These are phyloP conservation scores for Cladosporium sp. DNA, from an alignment of 2,329 filamentous ascomycete genomes.

Conservation along the genomic window DNA sequence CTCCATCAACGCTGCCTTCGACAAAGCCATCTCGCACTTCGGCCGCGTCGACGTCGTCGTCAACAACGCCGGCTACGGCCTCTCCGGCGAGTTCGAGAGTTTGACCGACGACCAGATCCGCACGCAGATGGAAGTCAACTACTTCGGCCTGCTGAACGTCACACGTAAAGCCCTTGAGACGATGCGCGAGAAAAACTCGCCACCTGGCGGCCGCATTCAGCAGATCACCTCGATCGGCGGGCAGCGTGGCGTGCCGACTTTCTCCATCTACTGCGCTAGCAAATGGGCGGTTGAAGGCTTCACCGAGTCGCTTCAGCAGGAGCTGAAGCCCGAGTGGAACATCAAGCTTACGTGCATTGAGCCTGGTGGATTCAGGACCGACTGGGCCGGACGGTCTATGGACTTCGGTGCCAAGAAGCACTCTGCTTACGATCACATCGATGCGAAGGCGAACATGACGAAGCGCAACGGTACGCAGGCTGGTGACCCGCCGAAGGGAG, in stretches of 20 bases:
- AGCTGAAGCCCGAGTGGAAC: constrained; percentile 46
- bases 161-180: constrained; percentile 43
- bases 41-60: constrained; percentile 56
- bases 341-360: constrained; percentile 45
- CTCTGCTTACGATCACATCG: constrained; percentile 46
- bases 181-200: constrained; percentile 43
- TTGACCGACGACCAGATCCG: constrained; percentile 46
- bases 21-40: constrained; percentile 46
- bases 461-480: constrained; percentile 42
- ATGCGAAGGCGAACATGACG: constrained; percentile 39
- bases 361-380: constrained; percentile 45
- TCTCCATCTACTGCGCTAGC: constrained; percentile 38
- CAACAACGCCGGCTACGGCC: constrained; percentile 60
- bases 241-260: constrained; percentile 39
- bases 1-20: constrained; percentile 46
- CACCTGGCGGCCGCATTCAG: constrained; percentile 50
- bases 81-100: constrained; percentile 51
- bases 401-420: constrained; percentile 42
- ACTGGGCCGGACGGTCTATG: constrained; percentile 46
- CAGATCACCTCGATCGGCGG: constrained; percentile 55
- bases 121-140: constrained; percentile 53
- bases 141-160: constrained; percentile 54
- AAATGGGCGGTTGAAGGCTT: constrained; percentile 49
- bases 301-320: constrained; percentile 39
- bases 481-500: constrained; percentile 49